A percentile compares a stretch with the other conserved stretches of the same genome.
Evolutionary conservation across 306 rosid genomes (phyloP).

Genomic region (Vachellia collinsii): DNA sequence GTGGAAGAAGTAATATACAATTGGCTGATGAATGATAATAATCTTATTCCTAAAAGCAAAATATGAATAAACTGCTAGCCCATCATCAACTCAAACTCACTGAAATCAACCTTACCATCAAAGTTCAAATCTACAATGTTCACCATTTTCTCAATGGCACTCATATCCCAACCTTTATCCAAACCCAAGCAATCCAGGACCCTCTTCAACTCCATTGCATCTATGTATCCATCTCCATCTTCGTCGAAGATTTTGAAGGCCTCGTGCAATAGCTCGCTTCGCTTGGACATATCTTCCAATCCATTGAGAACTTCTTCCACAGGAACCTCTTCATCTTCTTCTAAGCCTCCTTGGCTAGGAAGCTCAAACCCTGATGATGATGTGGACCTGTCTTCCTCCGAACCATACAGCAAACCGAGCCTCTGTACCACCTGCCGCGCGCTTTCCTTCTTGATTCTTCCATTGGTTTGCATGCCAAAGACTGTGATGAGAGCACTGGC

Average conservation of each 20-base stretch:
- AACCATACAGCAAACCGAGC: slow-evolving; percentile 62
- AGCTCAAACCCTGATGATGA: slow-evolving; percentile 42
- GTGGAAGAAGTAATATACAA: slow-evolving; percentile 34
- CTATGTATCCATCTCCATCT: slow-evolving; percentile 89
- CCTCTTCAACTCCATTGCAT: slow-evolving; percentile 87
- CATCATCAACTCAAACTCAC: slow-evolving; percentile 88
- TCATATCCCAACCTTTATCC: slow-evolving; percentile 84
- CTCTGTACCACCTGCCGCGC: slow-evolving; percentile 71
- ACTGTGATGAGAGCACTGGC: slow-evolving; percentile 70
- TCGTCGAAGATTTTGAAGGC: slow-evolving; percentile 91
- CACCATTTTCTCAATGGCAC: slow-evolving; percentile 74
- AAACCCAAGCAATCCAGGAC: slow-evolving; percentile 88
- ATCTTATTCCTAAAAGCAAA: slow-evolving; percentile 26
- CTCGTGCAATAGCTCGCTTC: slow-evolving; percentile 56
- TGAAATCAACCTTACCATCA: slow-evolving; percentile 88
- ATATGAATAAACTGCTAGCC: slow-evolving; percentile 36
- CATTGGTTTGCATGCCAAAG: slow-evolving; percentile 82
- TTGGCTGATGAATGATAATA: slow-evolving; percentile 13
- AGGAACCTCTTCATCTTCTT: slow-evolving; percentile 52
- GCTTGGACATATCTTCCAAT: slow-evolving; percentile 50
- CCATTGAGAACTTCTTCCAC: slow-evolving; percentile 72
- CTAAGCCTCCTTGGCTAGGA: slow-evolving; percentile 33
- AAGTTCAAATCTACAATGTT: slow-evolving; percentile 81
- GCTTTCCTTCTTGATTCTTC: slow-evolving; percentile 80
- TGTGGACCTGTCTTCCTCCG: slow-evolving; percentile 40